Evolutionary conservation across 2,329 filamentous ascomycete genomes (phyloP).

Genomic region (Pochonia chlamydosporia): DNA sequence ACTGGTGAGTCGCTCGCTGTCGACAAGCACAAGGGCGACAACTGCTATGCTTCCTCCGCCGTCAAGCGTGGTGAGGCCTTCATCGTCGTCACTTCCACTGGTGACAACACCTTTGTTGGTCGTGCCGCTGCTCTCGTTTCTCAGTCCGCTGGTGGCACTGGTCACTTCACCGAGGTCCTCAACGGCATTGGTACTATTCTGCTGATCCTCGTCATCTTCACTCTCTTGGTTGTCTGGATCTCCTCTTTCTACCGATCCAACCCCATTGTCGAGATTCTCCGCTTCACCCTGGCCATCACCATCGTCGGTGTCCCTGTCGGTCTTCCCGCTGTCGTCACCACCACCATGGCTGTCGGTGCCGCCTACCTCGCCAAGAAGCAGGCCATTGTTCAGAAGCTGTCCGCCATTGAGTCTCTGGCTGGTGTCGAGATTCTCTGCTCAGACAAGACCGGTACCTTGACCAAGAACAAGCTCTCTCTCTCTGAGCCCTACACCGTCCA

Average conservation of each 20-base stretch:
- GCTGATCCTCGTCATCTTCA: slow-evolving; percentile 72
- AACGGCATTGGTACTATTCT: slow-evolving; percentile 81
- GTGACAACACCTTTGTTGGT: slow-evolving; percentile 87
- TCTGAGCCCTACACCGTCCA: slow-evolving; percentile 77
- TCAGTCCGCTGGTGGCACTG: slow-evolving; percentile 64
- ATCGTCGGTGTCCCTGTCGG: slow-evolving; percentile 90
- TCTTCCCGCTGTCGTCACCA: slow-evolving; percentile 89
- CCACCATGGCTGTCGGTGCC: slow-evolving; percentile 90
- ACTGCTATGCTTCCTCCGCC: slow-evolving; percentile 77
- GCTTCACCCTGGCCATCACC: slow-evolving; percentile 82
- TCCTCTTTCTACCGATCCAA: slow-evolving; percentile 86
- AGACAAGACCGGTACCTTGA: slow-evolving; percentile 81
- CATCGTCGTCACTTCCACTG: slow-evolving; percentile 75
- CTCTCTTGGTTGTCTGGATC: slow-evolving; percentile 78
- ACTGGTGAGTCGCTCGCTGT: slow-evolving; percentile 89
- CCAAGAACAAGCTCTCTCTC: slow-evolving; percentile 89
- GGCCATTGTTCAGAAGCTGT: slow-evolving; percentile 89
- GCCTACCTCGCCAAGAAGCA: slow-evolving; percentile 88
- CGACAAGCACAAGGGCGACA: slow-evolving; percentile 78
- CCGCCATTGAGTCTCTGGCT: slow-evolving; percentile 84
- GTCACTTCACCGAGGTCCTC: slow-evolving; percentile 88
- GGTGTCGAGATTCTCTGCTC: slow-evolving; percentile 90
- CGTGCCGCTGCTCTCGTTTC: slow-evolving; percentile 81
- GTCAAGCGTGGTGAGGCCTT: slow-evolving; percentile 89
- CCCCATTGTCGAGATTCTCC: slow-evolving; percentile 69